Base-by-base conservation (phyloP, 805 yeast species). In the Pichia insulana region DNA sequence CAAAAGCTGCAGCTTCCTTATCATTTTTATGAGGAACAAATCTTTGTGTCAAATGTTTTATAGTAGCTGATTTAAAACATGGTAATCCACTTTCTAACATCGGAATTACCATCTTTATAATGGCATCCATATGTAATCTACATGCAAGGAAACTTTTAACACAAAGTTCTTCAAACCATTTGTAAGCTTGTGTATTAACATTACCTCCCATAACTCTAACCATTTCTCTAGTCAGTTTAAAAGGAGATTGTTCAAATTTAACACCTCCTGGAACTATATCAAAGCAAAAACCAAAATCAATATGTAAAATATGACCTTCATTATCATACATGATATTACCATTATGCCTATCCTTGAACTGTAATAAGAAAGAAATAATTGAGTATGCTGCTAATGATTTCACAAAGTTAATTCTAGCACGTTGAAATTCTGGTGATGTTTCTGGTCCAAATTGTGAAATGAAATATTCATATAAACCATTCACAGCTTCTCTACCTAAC, bases 201-300 rank as follows among this genome's bases (percentile, higher is more conserved):
- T 78, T 73, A 0, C 97, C 97, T n/a, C 98, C 98, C 81, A 92
- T 78, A 1, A 92, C 97, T 58, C 78, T 74, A 5, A 92, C 83
- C 98, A 94, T 92, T 57, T 92, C 99, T 53, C 82, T 84, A 3
- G 98, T 92, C 50, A 92, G 73, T 59, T 92, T 92, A 70, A 92
- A 92, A 11, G 98, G 97, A 1, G 95, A 96, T n/a, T 87, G 95
- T 56, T 92, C 99, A 59, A 92, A 94, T 56, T 81, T 86, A 38
- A 92, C 97, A 30, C 98, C 98, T 50, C 99, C 99, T 9, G 99
- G 99, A 28, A 86, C 97, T 61, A 92, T 92, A 65, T 92, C 99
- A 60, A 92, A 94, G 55, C 96, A 89, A 72, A 92, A 92, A 3
- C 99, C 99, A 67, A 92, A 92, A 65, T 92, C 99, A 62, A 94